phyloP scores from a whole-genome alignment of 2,329 filamentous ascomycete genomes.

The Pseudocercospora pini-densiflorae region DNA sequence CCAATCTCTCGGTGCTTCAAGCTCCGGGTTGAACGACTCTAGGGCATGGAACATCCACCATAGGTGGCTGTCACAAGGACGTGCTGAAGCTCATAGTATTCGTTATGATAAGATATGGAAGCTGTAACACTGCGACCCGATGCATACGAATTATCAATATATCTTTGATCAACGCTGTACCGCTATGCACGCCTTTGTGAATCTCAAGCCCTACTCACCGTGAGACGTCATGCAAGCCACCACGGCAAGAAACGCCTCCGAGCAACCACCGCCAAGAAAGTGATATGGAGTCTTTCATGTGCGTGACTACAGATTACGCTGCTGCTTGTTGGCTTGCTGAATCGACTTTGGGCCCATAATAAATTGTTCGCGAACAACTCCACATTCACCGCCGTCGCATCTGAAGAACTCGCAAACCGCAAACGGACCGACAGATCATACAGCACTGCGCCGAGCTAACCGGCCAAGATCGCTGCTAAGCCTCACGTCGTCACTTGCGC shows the following conservation, averaged over 20 bases:
- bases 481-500: constrained; percentile 6
- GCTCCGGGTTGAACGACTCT: neutral
- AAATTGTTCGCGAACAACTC: neutral
- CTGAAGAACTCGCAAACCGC: neutral
- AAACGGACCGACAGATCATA: constrained; percentile 8
- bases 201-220: neutral
- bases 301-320: neutral
- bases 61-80: neutral
- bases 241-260: neutral
- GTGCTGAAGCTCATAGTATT: neutral
- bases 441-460: constrained; percentile 8
- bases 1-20: neutral
- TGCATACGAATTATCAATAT: neutral
- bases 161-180: neutral
- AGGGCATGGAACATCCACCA: neutral
- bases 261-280: neutral
- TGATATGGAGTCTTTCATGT: neutral
- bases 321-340: neutral
- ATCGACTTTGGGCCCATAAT: neutral
- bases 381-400: neutral
- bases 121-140: neutral
- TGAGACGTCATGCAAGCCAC: constrained; percentile 1
- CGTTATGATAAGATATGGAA: neutral
- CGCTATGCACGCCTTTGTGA: neutral
- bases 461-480: constrained; percentile 11